These are phyloP conservation scores for Phytophthora pistaciae DNA, from an alignment of 352 stramenopile genomes.

Conservation along the genomic window DNA sequence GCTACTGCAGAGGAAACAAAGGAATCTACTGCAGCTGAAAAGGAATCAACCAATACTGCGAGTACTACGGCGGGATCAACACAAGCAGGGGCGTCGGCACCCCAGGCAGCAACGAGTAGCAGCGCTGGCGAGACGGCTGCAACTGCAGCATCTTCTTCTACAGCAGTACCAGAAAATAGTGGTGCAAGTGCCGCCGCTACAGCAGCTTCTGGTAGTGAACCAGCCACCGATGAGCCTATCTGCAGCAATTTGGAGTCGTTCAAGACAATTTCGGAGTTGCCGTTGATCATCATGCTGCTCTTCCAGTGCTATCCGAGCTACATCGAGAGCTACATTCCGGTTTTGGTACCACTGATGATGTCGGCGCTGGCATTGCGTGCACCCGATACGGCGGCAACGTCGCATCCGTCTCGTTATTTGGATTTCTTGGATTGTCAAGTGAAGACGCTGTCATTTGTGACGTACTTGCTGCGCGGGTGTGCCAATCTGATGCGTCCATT, in stretches of 20 bases:
- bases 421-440: constrained; percentile 96
- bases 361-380: constrained; percentile 90
- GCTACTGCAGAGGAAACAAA: constrained; percentile 18
- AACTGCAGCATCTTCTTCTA: constrained; percentile 12
- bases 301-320: constrained; percentile 98
- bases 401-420: constrained; percentile 79
- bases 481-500: constrained; percentile 95
- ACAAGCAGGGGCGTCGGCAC: constrained; percentile 2
- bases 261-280: constrained; percentile 97
- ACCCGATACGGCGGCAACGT: constrained; percentile 61
- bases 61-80: constrained; percentile 12
- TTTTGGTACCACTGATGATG: constrained; percentile 98
- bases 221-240: constrained; percentile 56
- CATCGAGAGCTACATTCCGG: constrained; percentile 95
- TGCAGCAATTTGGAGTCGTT: constrained; percentile 93
- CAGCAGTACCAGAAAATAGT: constrained; percentile 18
- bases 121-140: constrained; percentile 6
- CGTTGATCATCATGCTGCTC: constrained; percentile 98
- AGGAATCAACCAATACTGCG: constrained; percentile 2
- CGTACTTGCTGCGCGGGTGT: constrained; percentile 95
- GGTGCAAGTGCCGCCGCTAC: constrained; percentile 10
- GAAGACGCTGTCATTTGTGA: constrained; percentile 98
- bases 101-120: constrained; percentile 9
- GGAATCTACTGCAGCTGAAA: constrained; percentile 6
- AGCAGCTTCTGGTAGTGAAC: constrained; percentile 6